These are phyloP conservation scores for Tillandsia fasciculata DNA, from an alignment of 176 grass and related monocot genomes.

Conservation along the genomic window DNA sequence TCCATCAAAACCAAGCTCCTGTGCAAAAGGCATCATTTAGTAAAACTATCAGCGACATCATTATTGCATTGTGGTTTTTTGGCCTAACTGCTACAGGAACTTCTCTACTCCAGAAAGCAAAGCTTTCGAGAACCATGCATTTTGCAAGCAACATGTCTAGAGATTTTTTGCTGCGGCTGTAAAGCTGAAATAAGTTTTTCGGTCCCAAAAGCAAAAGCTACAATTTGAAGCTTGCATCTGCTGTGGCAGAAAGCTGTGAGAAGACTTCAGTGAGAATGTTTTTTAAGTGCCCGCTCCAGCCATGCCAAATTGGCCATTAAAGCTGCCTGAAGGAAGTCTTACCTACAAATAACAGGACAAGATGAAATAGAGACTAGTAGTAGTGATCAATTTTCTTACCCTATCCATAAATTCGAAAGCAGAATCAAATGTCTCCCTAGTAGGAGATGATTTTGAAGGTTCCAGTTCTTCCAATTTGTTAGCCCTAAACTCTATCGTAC, in stretches of 20 bases:
- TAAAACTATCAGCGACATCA: constrained; percentile 15
- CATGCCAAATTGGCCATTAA: neutral
- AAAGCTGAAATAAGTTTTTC: no score
- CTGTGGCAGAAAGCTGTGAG: no score
- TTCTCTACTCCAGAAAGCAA: no score
- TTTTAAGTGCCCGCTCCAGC: no score
- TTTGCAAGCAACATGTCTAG: no score
- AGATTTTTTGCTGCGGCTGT: no score
- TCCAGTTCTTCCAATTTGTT: constrained; percentile 23
- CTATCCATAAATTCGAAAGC: constrained; percentile 26
- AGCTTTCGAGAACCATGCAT: no score
- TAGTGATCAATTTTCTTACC: constrained; percentile 22
- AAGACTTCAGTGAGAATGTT: no score
- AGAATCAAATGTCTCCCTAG: constrained; percentile 12
- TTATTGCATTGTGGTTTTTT: no score
- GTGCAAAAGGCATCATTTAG: constrained; percentile 2
- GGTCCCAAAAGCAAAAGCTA: no score
- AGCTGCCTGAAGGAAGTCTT: neutral
- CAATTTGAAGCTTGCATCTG: no score
- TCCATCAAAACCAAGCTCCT: constrained; percentile 45
- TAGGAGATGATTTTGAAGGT: constrained; percentile 1
- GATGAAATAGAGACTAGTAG: neutral
- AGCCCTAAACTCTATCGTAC: neutral
- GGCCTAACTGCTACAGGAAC: no score
- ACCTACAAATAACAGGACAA: neutral